Conservation (phyloP, 176 grass and related monocot species). For the Raddia guianensis region DNA sequence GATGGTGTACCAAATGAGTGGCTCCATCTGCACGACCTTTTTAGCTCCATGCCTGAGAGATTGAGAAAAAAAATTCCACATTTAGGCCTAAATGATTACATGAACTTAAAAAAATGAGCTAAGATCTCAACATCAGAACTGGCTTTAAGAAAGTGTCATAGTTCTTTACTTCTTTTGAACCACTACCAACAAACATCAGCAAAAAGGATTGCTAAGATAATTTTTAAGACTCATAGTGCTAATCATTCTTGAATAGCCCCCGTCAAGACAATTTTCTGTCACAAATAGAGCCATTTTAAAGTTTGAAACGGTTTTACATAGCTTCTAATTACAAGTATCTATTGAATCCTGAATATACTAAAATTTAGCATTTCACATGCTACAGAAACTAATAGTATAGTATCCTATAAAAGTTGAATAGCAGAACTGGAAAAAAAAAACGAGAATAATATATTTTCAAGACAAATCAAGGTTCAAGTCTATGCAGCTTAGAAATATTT, state of each 20-base stretch:
- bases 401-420: neutral
- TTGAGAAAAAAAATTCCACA: conserved; percentile 27
- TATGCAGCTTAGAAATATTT: neutral
- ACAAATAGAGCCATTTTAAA: neutral
- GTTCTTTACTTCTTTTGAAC: conserved; percentile 38
- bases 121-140: conserved; percentile 49
- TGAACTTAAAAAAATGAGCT: conserved; percentile 16
- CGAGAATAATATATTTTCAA: neutral
- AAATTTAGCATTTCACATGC: neutral
- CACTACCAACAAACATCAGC: conserved; percentile 34
- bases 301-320: neutral
- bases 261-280: conserved; percentile 11
- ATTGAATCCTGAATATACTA: conserved; percentile 12
- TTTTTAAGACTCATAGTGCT: neutral
- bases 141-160: conserved; percentile 48
- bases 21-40: conserved; percentile 38
- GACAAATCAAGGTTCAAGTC: neutral
- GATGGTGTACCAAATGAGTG: conserved; percentile 27
- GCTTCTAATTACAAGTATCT: conserved; percentile 19
- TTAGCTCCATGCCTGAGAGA: conserved; percentile 43
- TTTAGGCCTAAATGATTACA: conserved; percentile 25
- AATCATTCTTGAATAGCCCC: neutral
- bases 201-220: conserved; percentile 15
- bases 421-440: neutral
- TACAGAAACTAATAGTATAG: conserved; percentile 30